phyloP scores from a whole-genome alignment of 2,329 filamentous ascomycete species.

The Fusarium sp. region DNA sequence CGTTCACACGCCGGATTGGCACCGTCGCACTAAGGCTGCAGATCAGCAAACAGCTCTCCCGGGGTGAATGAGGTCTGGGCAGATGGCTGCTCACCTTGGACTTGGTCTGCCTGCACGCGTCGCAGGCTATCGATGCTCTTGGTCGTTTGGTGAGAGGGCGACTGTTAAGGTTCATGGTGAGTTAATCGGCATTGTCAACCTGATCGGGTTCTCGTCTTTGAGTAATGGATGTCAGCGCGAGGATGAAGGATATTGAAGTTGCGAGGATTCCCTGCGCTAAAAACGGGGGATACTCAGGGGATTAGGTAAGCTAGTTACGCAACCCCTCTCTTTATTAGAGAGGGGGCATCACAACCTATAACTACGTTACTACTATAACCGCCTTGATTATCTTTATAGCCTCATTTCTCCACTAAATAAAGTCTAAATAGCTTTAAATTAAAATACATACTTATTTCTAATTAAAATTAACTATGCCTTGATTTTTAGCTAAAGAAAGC shows the following conservation, averaged over 20 bases:
- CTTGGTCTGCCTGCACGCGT: slow-evolving; percentile 39
- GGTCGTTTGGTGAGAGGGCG: slow-evolving; percentile 38
- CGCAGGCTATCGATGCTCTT: slow-evolving; percentile 39
- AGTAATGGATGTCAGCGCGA: neutral
- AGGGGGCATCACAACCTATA: too few relatives aligned
- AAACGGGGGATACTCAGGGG: neutral
- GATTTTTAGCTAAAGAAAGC: too few relatives aligned
- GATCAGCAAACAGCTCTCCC: neutral
- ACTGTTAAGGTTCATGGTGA: slow-evolving; percentile 23
- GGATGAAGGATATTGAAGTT: neutral
- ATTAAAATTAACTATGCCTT: too few relatives aligned
- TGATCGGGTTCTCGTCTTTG: neutral
- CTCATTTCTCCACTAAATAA: too few relatives aligned
- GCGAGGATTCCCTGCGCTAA: neutral
- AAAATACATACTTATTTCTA: too few relatives aligned
- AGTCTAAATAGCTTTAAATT: too few relatives aligned
- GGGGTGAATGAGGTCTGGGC: neutral
- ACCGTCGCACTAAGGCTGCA: slow-evolving; percentile 32
- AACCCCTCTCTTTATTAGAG: too few relatives aligned
- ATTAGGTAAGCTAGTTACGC: too few relatives aligned
- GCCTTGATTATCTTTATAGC: too few relatives aligned
- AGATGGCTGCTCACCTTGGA: slow-evolving; percentile 33
- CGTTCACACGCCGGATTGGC: slow-evolving; percentile 36
- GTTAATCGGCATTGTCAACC: neutral
- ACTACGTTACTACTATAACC: too few relatives aligned